These are phyloP conservation scores for Glycyrrhiza uralensis DNA, from an alignment of 306 rosid species.

Conservation along the genomic window DNA sequence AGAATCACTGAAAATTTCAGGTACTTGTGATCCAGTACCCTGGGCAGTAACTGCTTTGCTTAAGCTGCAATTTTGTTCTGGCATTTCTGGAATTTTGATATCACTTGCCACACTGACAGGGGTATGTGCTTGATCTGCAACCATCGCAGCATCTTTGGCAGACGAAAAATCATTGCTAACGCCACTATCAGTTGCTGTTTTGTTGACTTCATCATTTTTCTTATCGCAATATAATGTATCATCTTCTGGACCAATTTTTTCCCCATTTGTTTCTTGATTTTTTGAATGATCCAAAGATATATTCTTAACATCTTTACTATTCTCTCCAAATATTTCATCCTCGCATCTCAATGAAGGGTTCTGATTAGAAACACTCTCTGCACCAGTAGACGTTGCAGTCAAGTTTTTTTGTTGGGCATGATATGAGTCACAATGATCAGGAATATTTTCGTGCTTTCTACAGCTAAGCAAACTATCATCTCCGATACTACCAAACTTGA, in stretches of 20 bases:
- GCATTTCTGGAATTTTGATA: constrained; percentile 21
- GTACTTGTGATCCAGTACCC: constrained; percentile 35
- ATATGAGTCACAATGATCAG: constrained; percentile 31
- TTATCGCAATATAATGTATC: constrained; percentile 33
- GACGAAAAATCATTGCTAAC: constrained; percentile 14
- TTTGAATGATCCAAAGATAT: constrained; percentile 36
- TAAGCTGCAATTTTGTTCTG: constrained; percentile 29
- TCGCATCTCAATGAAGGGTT: constrained; percentile 23
- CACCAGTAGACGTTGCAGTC: constrained; percentile 25
- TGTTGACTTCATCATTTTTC: constrained; percentile 31
- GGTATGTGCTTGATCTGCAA: constrained; percentile 17
- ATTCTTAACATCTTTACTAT: constrained; percentile 33
- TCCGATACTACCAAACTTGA: constrained; percentile 86
- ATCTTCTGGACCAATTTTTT: constrained; percentile 33
- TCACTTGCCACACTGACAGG: constrained; percentile 37
- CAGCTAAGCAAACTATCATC: constrained; percentile 57
- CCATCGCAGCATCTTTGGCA: constrained; percentile 25
- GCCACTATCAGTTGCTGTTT: constrained; percentile 32
- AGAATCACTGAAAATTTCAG: constrained; percentile 34
- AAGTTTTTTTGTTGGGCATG: constrained; percentile 39
- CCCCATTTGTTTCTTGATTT: constrained; percentile 23
- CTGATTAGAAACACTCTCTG: constrained; percentile 38
- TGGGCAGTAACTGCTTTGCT: constrained; percentile 21
- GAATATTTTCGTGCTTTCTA: constrained; percentile 44
- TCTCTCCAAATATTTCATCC: constrained; percentile 35